A percentile compares a stretch with the other conserved stretches of the same genome.
Evolutionary conservation across 148 eudicot species (phyloP).

Genomic region (Oxyria digyna): DNA sequence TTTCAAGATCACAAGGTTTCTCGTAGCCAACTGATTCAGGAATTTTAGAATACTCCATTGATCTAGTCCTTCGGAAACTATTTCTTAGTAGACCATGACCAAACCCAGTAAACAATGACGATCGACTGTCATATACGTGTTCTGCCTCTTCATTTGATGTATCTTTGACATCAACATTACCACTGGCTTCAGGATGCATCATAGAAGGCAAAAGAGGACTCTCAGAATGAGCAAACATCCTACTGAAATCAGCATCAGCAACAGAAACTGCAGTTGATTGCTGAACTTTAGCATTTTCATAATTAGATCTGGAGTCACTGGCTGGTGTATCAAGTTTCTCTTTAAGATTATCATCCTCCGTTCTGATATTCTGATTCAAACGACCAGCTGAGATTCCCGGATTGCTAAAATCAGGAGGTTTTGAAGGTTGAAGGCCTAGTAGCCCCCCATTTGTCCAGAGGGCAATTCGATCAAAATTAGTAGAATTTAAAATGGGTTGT

Average conservation of each 20-base stretch:
- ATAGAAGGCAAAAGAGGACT: conserved; percentile 12
- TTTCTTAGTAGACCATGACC: conserved; percentile 38
- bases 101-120: conserved; percentile 37
- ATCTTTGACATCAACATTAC: conserved; percentile 14
- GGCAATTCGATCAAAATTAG: conserved; percentile 27
- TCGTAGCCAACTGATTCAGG: conserved; percentile 15
- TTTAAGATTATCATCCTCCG: conserved; percentile 15
- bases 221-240: conserved; percentile 10
- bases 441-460: conserved; percentile 87
- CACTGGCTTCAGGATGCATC: conserved; percentile 16
- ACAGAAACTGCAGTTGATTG: conserved; percentile 13
- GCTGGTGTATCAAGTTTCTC: conserved; percentile 16
- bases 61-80: conserved; percentile 41
- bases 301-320: conserved; percentile 14
- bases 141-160: conserved; percentile 16
- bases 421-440: conserved; percentile 83
- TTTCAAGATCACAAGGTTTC: conserved; percentile 17
- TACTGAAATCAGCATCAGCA: conserved; percentile 16
- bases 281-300: conserved; percentile 7
- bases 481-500: conserved; percentile 22
- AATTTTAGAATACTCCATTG: conserved; percentile 28
- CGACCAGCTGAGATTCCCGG: conserved; percentile 9
- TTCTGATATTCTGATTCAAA: conserved; percentile 7
- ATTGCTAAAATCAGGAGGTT: conserved; percentile 59
- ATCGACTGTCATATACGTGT: conserved; percentile 25